Base-by-base conservation (phyloP, 257 asterid species). In the Penstemon newberryi region DNA sequence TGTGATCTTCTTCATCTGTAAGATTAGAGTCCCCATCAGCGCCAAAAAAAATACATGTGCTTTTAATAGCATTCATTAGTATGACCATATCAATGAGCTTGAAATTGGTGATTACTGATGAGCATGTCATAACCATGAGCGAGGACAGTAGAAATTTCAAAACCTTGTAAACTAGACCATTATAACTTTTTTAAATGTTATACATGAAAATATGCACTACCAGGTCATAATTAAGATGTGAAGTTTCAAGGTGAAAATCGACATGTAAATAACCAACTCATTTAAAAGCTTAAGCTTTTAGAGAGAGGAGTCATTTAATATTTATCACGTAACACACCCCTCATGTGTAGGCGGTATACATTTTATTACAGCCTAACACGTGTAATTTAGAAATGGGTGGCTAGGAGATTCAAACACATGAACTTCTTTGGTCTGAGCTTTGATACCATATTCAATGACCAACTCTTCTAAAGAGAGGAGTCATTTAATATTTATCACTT, bases 1-100 rank as follows among this genome's bases (percentile, higher is more conserved):
- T 73, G 9, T 79, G 86, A 72, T 92, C 97, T 82, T 92, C 98
- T 77, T 92, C 97, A 56, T 85, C 97, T 90, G 89, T 47, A 76
- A 74, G 25, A 51, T 59, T 53, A 10, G 46, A 57, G 37, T 33
- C 59, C 67, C 67, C 54, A 67, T 76, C 41, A 80, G 80, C 50
- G n/a, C 4, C 33, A 55, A 55, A 19, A 44, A 58, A 53, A 42
- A 11, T 11, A 18, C 56, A 53, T 40, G 9, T 8, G 65, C 3
- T 3, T 5, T 8, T 65, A 38, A 39, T 50, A 40, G 15, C 19
- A 59, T 9, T 43, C 58, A 65, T 43, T 6, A 25, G 61, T 44
- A 25, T 15, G 67, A 39, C 65, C 55, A 19, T 41, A 55, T 5
- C 47, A 33, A 38, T 41, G 19, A 49, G n/a, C 67, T 44, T n/a